These are phyloP conservation scores for Voacanga thouarsii DNA, from an alignment of 257 asterid genomes.

Conservation along the genomic window DNA sequence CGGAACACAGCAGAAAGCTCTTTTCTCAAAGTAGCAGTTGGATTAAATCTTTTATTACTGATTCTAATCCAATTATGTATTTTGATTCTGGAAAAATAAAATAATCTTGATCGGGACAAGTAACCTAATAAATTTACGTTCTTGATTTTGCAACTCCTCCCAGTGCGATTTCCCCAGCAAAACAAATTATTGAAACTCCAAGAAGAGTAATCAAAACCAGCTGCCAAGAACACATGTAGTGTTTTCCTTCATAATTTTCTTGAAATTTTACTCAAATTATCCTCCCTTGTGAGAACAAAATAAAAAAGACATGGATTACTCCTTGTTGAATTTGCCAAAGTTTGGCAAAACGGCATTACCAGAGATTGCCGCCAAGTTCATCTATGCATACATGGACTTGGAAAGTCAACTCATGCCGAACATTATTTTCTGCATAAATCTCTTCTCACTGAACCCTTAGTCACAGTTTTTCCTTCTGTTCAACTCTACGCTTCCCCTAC, in stretches of 20 bases:
- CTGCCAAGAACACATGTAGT: neutral
- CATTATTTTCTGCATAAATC: conserved; percentile 27
- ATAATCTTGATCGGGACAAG: neutral
- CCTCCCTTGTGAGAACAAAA: neutral
- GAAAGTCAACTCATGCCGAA: conserved; percentile 53
- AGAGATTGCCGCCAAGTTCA: conserved; percentile 33
- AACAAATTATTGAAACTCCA: neutral
- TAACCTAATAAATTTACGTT: neutral
- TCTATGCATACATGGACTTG: conserved; percentile 13
- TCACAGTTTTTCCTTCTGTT: conserved; percentile 15
- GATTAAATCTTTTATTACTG: neutral
- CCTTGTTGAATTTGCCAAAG: conserved; percentile 30
- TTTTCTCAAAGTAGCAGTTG: conserved; percentile 8
- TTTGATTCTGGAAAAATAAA: neutral
- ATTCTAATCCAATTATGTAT: neutral
- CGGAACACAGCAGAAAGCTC: neutral
- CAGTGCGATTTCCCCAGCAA: conserved; percentile 2
- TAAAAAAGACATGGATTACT: conserved; percentile 16
- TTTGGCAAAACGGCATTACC: conserved; percentile 59
- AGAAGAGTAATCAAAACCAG: neutral
- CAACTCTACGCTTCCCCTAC: conserved; percentile 13
- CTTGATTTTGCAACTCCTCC: neutral
- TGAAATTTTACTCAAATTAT: neutral
- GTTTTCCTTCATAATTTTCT: neutral
- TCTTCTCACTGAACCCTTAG: conserved; percentile 29